Evolutionary conservation across 352 stramenopile species (phyloP), one percentile per base, ranked within the genome.

Genomic region (Globisporangium spinosum): DNA sequence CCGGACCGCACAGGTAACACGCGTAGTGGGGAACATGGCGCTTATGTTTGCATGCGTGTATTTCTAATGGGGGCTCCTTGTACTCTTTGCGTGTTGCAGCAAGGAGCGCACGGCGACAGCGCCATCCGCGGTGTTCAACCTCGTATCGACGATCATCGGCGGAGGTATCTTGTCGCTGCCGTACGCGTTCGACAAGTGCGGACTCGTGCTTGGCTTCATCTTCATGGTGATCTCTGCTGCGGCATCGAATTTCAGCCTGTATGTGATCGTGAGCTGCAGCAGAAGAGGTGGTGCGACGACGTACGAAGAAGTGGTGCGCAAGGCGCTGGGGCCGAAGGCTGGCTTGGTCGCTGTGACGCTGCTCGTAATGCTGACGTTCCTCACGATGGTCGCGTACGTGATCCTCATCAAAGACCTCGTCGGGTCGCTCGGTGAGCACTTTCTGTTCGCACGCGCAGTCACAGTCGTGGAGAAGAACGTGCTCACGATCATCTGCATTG

Each of bases 321-420:
- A 89, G 58, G 87, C 87, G 47, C 70, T 94, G 25, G 88, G 88
- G 1, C 72, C 76, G 43, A 74, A 72, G n/a, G 86, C 84, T 1
- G 85, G 85, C 10, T 67, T 86, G 51, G 56, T 93, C 54, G 90
- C 87, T 1, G 88, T 96, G 20, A 77, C 90, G 68, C 64, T 95
- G 59, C 74, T 99, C 20, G 93, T 95, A 29, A 61, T 95, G 61
- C 94, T 98, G 58, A 98, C 93, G 55, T 98, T 98, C 70, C 94
- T 98, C 60, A 97, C 89, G 5, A 87, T 97, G 22, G 89, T 99
- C 17, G 97, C 90, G 25, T 99, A 99, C 77, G 88, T 95, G 27
- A 98, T 99, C 56, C 78, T 99, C 17, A 80, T 98, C 25, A 89
- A 97, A 58, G 96, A 98, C 70, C 93, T 99, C 55, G 77, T 98